phyloP scores from a whole-genome alignment of 2,329 filamentous ascomycete genomes.

The Fusarium napiforme region DNA sequence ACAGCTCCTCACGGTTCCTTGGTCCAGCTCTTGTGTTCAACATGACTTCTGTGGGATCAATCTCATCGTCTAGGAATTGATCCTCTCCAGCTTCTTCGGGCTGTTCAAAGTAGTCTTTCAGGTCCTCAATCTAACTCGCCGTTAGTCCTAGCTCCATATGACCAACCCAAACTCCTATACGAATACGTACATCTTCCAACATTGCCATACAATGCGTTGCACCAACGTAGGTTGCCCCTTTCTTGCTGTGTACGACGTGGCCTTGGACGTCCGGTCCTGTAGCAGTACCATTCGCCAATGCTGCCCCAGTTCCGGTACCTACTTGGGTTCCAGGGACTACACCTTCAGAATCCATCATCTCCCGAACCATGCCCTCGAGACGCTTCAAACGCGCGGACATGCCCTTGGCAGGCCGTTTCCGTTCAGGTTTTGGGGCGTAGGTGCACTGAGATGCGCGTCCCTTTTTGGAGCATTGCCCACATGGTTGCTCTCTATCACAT shows the following conservation, averaged over 20 bases:
- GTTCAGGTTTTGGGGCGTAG: conserved; percentile 60
- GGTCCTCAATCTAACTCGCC: conserved; percentile 63
- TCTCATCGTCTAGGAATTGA: conserved; percentile 48
- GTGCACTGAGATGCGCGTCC: conserved; percentile 57
- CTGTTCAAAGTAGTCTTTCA: conserved; percentile 68
- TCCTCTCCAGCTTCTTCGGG: conserved; percentile 52
- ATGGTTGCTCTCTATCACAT: conserved; percentile 65
- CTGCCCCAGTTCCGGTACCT: background rate
- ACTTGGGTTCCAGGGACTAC: background rate
- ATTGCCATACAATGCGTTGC: conserved; percentile 71
- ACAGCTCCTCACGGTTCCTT: conserved; percentile 57
- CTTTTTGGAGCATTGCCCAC: conserved; percentile 64
- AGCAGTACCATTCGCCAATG: conserved; percentile 11
- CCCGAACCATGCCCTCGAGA: conserved; percentile 68
- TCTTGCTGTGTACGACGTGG: conserved; percentile 57
- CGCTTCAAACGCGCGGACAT: conserved; percentile 66
- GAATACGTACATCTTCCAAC: conserved; percentile 64
- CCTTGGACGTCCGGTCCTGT: conserved; percentile 47
- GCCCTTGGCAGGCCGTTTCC: conserved; percentile 55
- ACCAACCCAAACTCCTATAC: background rate
- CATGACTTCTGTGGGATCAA: conserved; percentile 56
- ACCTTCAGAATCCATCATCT: conserved; percentile 60
- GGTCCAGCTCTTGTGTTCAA: conserved; percentile 54
- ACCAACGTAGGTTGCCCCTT: conserved; percentile 64
- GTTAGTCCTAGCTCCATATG: conserved; percentile 3